Percentiles rank a stretch among this genome's conserved stretches.
These are phyloP conservation scores for Jatropha multifida DNA, from an alignment of 441 rosid species.

Conservation along the genomic window DNA sequence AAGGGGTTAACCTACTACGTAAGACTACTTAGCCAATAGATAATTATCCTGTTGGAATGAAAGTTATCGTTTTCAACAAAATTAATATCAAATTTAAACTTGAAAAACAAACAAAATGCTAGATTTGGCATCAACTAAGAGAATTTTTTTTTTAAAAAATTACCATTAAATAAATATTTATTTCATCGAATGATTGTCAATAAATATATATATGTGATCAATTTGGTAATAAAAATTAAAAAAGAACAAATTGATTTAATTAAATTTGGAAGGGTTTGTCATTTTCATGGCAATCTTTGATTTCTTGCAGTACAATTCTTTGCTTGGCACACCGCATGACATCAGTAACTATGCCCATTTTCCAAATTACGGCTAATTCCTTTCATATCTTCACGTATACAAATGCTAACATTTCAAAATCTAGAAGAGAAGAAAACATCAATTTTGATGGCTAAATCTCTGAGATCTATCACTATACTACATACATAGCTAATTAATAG, in stretches of 20 bases:
- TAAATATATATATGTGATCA: not conserved
- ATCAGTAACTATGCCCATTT: not conserved
- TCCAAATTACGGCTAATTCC: conserved; percentile 1
- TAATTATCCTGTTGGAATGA: too few species aligned
- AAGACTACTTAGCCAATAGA: too few species aligned
- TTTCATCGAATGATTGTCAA: not conserved
- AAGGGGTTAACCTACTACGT: too few species aligned
- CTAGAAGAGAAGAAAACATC: conserved; percentile 23
- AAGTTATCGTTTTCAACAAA: too few species aligned
- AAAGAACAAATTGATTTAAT: not conserved
- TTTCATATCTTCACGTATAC: not conserved
- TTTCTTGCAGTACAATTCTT: not conserved
- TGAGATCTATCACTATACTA: not conserved
- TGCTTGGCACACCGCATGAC: not conserved
- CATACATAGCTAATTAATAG: not conserved
- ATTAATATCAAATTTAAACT: too few species aligned
- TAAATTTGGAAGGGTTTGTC: not conserved
- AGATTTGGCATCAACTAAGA: not conserved
- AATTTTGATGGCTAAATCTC: conserved; percentile 19
- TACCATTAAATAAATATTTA: not conserved
- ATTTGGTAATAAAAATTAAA: not conserved
- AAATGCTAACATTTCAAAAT: not conserved
- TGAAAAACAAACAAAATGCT: too few species aligned
- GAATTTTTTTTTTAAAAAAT: not conserved
- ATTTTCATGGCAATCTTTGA: not conserved